A percentile compares a stretch with the other conserved stretches of the same genome.
phyloP scores from a whole-genome alignment of 768 basidiomycete genomes.

The Podaxis mareebaensis region DNA sequence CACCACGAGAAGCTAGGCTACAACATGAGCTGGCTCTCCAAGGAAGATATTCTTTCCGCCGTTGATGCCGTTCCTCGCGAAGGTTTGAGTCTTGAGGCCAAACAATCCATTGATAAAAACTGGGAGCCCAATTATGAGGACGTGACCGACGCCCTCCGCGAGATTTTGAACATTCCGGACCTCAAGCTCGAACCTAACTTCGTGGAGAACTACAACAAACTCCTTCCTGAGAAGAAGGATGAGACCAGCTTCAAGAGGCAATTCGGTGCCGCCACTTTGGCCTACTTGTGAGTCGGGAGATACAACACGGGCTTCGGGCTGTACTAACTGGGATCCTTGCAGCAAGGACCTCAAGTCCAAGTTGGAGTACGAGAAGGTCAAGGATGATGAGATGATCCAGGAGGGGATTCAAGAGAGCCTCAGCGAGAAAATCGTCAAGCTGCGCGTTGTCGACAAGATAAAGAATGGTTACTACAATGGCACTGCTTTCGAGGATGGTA shows the following conservation, averaged over 20 bases:
- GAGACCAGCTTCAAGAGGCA: conserved; percentile 29
- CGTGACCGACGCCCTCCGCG: conserved; percentile 28
- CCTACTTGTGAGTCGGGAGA: conserved; percentile 28
- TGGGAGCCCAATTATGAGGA: conserved; percentile 33
- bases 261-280: conserved; percentile 28
- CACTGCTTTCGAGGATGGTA: conserved; percentile 35
- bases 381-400: conserved; percentile 39
- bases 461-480: conserved; percentile 29
- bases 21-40: conserved; percentile 28
- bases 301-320: background rate
- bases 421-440: conserved; percentile 36
- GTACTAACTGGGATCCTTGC: background rate
- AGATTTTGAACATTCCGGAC: conserved; percentile 30
- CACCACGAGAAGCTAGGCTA: conserved; percentile 30
- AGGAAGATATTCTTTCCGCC: conserved; percentile 28
- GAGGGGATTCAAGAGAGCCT: conserved; percentile 39
- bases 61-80: conserved; percentile 34
- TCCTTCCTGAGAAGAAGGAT: conserved; percentile 24
- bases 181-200: conserved; percentile 40
- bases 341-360: conserved; percentile 34
- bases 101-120: conserved; percentile 32
- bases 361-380: conserved; percentile 31
- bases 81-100: conserved; percentile 34
- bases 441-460: conserved; percentile 37
- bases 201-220: conserved; percentile 31